Evolutionary conservation across 768 basidiomycete species (phyloP).

Genomic region (Boletus tylopilopsis): DNA sequence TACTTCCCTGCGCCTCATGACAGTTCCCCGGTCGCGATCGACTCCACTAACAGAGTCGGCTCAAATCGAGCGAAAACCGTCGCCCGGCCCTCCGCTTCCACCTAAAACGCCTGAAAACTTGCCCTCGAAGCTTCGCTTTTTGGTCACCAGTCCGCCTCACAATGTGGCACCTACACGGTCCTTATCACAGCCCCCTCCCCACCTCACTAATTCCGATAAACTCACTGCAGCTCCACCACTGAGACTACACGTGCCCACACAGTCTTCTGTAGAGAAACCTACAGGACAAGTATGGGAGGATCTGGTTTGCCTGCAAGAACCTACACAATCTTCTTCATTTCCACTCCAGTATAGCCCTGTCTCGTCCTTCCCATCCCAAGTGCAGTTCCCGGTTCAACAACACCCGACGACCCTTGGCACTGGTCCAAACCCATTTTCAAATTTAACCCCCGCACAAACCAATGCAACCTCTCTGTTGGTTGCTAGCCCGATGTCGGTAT

Average conservation of each 20-base stretch:
- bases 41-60: slow-evolving; percentile 11
- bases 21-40: slow-evolving; percentile 15
- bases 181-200: slow-evolving; percentile 35
- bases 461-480: not conserved
- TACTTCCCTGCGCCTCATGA: slow-evolving; percentile 35
- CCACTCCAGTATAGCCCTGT: slow-evolving; percentile 39
- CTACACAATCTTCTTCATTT: slow-evolving; percentile 38
- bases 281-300: slow-evolving; percentile 56
- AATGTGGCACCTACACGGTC: slow-evolving; percentile 24
- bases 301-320: slow-evolving; percentile 44
- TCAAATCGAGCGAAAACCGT: slow-evolving; percentile 13
- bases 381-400: slow-evolving; percentile 9
- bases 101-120: slow-evolving; percentile 27
- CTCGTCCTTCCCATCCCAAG: slow-evolving; percentile 12
- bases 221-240: slow-evolving; percentile 3
- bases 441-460: slow-evolving; percentile 8
- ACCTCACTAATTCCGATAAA: slow-evolving; percentile 11
- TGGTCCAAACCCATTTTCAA: slow-evolving; percentile 20
- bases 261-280: slow-evolving; percentile 17
- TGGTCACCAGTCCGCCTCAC: slow-evolving; percentile 12
- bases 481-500: slow-evolving; percentile 7
- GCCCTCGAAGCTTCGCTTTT: slow-evolving; percentile 16
- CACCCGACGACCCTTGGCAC: not conserved
- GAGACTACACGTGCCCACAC: slow-evolving; percentile 2
- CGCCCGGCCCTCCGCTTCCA: slow-evolving; percentile 26